These are phyloP conservation scores for Diddensiella santjacobensis DNA, from an alignment of 805 yeast genomes.

Conservation along the genomic window DNA sequence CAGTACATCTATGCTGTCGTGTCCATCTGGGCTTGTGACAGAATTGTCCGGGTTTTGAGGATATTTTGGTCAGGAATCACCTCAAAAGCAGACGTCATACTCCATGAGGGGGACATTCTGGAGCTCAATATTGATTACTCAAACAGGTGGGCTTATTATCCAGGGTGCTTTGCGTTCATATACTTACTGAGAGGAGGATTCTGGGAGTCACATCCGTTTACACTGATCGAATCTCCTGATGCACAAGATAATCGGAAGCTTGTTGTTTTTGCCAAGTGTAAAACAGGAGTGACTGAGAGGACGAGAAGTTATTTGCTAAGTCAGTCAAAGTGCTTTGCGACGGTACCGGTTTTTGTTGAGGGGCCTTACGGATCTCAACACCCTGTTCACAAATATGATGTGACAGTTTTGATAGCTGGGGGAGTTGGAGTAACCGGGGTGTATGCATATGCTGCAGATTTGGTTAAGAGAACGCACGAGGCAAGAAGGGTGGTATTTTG, in stretches of 20 bases:
- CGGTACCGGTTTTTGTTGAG: slow-evolving; percentile 40
- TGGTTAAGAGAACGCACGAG: slow-evolving; percentile 3
- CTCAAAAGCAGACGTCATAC: slow-evolving; percentile 26
- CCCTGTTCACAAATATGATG: slow-evolving; percentile 48
- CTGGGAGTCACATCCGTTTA: slow-evolving; percentile 74
- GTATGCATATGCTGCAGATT: slow-evolving; percentile 37
- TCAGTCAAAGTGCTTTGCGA: slow-evolving; percentile 12
- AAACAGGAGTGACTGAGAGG: slow-evolving; percentile 21
- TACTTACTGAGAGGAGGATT: slow-evolving; percentile 52
- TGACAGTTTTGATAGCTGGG: slow-evolving; percentile 61
- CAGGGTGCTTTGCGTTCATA: slow-evolving; percentile 56
- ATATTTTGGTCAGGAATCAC: slow-evolving; percentile 52
- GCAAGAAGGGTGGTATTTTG: slow-evolving; percentile 18
- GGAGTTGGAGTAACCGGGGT: slow-evolving; percentile 74
- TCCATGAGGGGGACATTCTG: slow-evolving; percentile 19
- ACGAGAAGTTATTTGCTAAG: slow-evolving; percentile 9
- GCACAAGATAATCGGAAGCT: slow-evolving; percentile 16
- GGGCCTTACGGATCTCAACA: slow-evolving; percentile 68
- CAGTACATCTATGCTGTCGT: slow-evolving; percentile 51
- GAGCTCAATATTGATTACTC: slow-evolving; percentile 39
- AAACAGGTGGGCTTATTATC: slow-evolving; percentile 44
- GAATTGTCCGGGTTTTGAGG: slow-evolving; percentile 53
- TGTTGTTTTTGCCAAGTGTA: slow-evolving; percentile 10
- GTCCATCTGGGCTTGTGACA: slow-evolving; percentile 69
- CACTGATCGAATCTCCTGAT: slow-evolving; percentile 4